A percentile compares a stretch with the other conserved stretches of the same genome.
phyloP scores from a whole-genome alignment of 495 filamentous ascomycete species.

The Podospora anserina region DNA sequence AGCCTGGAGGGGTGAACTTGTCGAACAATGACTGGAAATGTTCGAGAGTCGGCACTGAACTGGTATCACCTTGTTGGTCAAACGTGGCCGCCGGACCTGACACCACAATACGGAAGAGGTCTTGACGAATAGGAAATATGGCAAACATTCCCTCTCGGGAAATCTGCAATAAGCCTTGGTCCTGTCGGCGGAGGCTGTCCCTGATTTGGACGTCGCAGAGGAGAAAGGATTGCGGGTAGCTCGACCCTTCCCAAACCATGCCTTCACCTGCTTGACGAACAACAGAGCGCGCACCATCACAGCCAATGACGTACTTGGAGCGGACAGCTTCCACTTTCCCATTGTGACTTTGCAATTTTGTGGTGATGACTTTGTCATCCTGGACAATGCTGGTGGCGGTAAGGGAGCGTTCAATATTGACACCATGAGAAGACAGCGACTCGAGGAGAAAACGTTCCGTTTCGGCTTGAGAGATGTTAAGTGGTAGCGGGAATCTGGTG shows the following conservation, averaged over 20 bases:
- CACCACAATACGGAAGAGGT: conserved; percentile 34
- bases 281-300: background rate
- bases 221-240: conserved; percentile 44
- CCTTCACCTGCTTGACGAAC: background rate
- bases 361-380: background rate
- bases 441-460: conserved; percentile 43
- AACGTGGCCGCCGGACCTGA: conserved; percentile 15
- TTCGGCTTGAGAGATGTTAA: conserved; percentile 42
- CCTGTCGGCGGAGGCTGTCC: conserved; percentile 29
- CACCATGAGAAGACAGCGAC: conserved; percentile 31
- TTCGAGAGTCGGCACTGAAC: conserved; percentile 31
- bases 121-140: conserved; percentile 32
- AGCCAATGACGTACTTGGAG: background rate
- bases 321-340: background rate
- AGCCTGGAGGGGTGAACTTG: conserved; percentile 30
- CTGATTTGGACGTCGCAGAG: conserved; percentile 43
- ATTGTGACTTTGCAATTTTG: background rate
- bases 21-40: conserved; percentile 32
- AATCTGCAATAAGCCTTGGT: conserved; percentile 30
- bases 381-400: background rate
- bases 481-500: conserved; percentile 36
- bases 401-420: conserved; percentile 36
- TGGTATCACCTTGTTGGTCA: conserved; percentile 14
- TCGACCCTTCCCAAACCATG: conserved; percentile 37
- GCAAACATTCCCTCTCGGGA: conserved; percentile 27